Evolutionary conservation across 164 flowering plant species (phyloP).

Genomic region (Umbilicus rupestris): DNA sequence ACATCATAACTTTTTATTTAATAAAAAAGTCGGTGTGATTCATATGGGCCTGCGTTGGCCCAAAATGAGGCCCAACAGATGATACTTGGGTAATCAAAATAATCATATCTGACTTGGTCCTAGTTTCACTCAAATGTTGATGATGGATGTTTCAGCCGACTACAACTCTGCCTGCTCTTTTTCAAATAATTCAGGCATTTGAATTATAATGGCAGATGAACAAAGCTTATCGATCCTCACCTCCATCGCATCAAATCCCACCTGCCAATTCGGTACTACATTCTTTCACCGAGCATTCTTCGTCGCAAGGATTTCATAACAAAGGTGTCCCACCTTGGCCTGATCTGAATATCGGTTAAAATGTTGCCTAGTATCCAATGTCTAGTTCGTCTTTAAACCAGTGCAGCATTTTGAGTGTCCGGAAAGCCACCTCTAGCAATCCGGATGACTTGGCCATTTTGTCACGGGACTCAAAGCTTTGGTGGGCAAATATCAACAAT

Average conservation of each 20-base stretch:
- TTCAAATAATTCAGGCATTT: neutral
- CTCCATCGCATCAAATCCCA: neutral
- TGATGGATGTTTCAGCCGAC: neutral
- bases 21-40: no score
- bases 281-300: neutral
- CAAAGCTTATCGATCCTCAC: neutral
- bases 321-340: neutral
- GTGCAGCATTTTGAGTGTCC: constrained; percentile 62
- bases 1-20: no score
- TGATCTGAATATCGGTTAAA: neutral
- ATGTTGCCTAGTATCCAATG: neutral
- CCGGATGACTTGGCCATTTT: constrained; percentile 60
- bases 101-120: neutral
- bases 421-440: constrained; percentile 61
- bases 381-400: constrained; percentile 75
- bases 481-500: constrained; percentile 83
- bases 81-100: no score
- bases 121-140: constrained; percentile 1
- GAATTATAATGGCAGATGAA: neutral
- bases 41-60: no score
- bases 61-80: no score
- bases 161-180: neutral
- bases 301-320: neutral
- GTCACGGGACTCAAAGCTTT: constrained; percentile 48
- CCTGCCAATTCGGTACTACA: neutral